Conservation (phyloP, 176 grass and related monocot genomes). For the Pharus latifolius region DNA sequence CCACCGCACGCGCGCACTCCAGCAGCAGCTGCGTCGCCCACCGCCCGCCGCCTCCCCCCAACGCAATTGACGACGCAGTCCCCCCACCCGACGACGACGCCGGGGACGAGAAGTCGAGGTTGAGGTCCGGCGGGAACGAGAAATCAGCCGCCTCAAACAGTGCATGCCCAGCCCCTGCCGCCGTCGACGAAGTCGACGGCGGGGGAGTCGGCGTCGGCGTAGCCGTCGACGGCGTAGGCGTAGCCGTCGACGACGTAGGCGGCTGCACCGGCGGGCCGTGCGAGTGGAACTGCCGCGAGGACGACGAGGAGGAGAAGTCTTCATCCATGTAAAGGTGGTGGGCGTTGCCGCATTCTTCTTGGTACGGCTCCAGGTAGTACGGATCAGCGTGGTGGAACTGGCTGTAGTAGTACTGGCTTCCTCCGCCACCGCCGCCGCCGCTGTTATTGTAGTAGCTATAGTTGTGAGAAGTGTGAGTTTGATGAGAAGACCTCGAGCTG, state of each 20-base stretch:
- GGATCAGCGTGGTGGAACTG: conserved; percentile 17
- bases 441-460: conserved; percentile 45
- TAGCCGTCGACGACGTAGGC: conserved; percentile 36
- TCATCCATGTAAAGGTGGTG: conserved; percentile 95
- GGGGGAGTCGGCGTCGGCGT: conserved; percentile 36
- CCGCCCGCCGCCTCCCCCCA: background rate
- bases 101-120: conserved; percentile 88
- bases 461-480: conserved; percentile 66
- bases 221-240: conserved; percentile 30
- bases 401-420: conserved; percentile 40
- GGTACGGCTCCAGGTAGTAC: conserved; percentile 58
- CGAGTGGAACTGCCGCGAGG: conserved; percentile 66
- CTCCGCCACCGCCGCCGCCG: conserved; percentile 4
- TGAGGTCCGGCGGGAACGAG: conserved; percentile 84
- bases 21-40: conserved; percentile 73
- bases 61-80: conserved; percentile 15
- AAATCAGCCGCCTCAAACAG: conserved; percentile 75
- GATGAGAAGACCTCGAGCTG: conserved; percentile 65
- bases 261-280: conserved; percentile 22
- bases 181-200: conserved; percentile 52
- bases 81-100: conserved; percentile 52
- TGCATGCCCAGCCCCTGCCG: conserved; percentile 38
- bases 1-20: conserved; percentile 71
- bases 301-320: conserved; percentile 96
- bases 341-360: conserved; percentile 93